These are phyloP conservation scores for Yamadazyma sp. DNA, from an alignment of 1,139 yeast species.

Conservation along the genomic window DNA sequence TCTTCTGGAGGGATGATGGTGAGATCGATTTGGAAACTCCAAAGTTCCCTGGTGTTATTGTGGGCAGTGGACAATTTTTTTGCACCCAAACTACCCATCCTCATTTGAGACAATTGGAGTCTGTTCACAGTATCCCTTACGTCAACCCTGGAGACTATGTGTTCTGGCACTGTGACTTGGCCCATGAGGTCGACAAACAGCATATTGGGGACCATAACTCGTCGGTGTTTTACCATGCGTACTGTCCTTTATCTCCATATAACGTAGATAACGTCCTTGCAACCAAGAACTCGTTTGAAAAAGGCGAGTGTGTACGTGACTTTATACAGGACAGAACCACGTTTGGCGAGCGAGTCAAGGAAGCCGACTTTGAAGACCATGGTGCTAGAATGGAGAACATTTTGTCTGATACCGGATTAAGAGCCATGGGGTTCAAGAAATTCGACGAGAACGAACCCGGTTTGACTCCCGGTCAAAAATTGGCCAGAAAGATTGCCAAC, in stretches of 20 bases:
- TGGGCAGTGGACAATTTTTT: constrained; percentile 23
- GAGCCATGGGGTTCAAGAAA: constrained; percentile 21
- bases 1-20: constrained; percentile 35
- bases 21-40: constrained; percentile 24
- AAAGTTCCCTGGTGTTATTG: constrained; percentile 23
- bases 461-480: constrained; percentile 21
- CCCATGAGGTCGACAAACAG: constrained; percentile 47
- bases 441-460: constrained; percentile 16
- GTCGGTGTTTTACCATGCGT: constrained; percentile 29
- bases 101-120: constrained; percentile 24
- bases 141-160: constrained; percentile 44
- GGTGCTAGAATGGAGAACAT: constrained; percentile 16
- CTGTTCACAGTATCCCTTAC: constrained; percentile 31
- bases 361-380: constrained; percentile 23
- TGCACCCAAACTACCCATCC: constrained; percentile 22
- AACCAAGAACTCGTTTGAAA: constrained; percentile 26
- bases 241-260: constrained; percentile 18
- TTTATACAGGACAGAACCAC: constrained; percentile 6
- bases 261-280: constrained; percentile 18
- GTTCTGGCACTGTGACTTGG: constrained; percentile 50
- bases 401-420: constrained; percentile 19
- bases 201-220: constrained; percentile 41
- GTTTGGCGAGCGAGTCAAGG: no score
- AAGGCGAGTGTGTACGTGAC: constrained; percentile 18
- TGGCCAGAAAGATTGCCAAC: constrained; percentile 21